phyloP scores from a whole-genome alignment of 371 early-diverging fungal genomes.

The Mucor circinelloides region DNA sequence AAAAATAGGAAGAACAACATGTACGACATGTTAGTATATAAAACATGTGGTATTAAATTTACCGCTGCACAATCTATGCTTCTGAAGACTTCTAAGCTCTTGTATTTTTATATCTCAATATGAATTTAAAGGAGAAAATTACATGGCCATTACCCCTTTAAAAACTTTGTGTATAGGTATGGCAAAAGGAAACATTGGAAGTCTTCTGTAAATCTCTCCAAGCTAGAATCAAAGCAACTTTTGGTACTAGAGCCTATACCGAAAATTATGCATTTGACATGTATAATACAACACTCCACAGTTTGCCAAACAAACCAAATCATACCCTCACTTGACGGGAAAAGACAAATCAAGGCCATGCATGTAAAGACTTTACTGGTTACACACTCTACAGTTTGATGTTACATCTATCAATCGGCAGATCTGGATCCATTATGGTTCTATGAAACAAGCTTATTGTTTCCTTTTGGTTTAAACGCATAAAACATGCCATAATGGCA shows the following conservation, averaged over 20 bases:
- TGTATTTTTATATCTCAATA: no score
- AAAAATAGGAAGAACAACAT: not conserved
- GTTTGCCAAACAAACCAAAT: not conserved
- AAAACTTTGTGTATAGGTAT: not conserved
- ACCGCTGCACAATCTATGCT: not conserved
- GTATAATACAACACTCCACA: not conserved
- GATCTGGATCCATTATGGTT: not conserved
- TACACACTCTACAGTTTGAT: not conserved
- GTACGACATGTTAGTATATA: not conserved
- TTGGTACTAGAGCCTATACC: not conserved
- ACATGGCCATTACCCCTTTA: not conserved
- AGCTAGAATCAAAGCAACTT: not conserved
- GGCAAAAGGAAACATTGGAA: not conserved
- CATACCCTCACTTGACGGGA: not conserved
- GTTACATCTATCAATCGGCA: not conserved
- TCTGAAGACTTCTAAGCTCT: not conserved
- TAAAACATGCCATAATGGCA: not conserved
- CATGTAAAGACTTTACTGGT: not conserved
- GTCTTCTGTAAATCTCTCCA: not conserved
- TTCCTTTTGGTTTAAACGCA: not conserved
- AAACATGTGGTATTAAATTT: not conserved
- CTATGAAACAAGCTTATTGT: not conserved
- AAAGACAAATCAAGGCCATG: not conserved
- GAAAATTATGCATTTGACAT: not conserved
- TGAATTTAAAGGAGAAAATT: no score